phyloP scores from a whole-genome alignment of 768 basidiomycete species.

The Clavulina sp. region DNA sequence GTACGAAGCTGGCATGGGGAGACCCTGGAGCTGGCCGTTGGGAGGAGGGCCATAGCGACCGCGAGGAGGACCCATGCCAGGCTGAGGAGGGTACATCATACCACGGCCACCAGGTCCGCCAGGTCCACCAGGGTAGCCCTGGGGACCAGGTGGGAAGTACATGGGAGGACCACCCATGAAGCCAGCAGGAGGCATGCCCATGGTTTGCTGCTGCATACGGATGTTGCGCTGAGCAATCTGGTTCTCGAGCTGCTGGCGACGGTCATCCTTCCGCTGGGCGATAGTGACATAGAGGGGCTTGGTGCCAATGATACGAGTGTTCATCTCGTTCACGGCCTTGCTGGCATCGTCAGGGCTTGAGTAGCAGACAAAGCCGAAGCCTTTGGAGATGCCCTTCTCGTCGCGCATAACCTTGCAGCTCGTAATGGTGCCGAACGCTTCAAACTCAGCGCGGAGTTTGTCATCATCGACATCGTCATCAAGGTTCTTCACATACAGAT shows the following conservation, averaged over 20 bases:
- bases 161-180: slow-evolving; percentile 67
- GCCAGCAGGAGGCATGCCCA: slow-evolving; percentile 56
- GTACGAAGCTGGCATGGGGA: slow-evolving; percentile 47
- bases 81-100: slow-evolving; percentile 54
- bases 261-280: slow-evolving; percentile 94
- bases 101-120: slow-evolving; percentile 56
- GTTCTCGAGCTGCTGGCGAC: slow-evolving; percentile 94
- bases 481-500: slow-evolving; percentile 98
- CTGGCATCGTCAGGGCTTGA: slow-evolving; percentile 96
- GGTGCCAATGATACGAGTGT: slow-evolving; percentile 98
- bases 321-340: slow-evolving; percentile 99
- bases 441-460: slow-evolving; percentile 89
- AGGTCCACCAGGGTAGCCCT: slow-evolving; percentile 34
- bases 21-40: slow-evolving; percentile 45
- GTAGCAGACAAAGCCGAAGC: slow-evolving; percentile 99
- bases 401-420: slow-evolving; percentile 99
- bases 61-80: slow-evolving; percentile 64
- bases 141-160: slow-evolving; percentile 70
- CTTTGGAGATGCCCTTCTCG: slow-evolving; percentile 82
- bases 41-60: slow-evolving; percentile 61
- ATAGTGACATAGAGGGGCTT: slow-evolving; percentile 98
- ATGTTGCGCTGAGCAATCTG: slow-evolving; percentile 97
- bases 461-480: slow-evolving; percentile 98
- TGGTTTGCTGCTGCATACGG: slow-evolving; percentile 87
- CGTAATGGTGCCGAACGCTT: slow-evolving; percentile 91